A percentile compares a stretch with the other conserved stretches of the same genome.
These are phyloP conservation scores for Boletus speciosus DNA, from an alignment of 768 basidiomycete species.

Conservation along the genomic window DNA sequence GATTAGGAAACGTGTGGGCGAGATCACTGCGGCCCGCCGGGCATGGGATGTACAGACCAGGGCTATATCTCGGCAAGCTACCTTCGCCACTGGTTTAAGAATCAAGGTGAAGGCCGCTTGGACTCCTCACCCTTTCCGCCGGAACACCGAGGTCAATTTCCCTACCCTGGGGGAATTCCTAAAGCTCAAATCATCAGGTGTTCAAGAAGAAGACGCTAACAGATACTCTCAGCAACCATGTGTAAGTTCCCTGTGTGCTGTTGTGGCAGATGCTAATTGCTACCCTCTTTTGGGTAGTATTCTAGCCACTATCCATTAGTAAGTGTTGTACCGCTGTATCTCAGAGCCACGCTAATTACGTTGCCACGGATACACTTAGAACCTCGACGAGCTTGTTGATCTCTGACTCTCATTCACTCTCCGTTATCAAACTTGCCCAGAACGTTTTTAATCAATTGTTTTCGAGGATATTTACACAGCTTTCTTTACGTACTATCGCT, in stretches of 20 bases:
- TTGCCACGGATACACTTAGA: constrained; percentile 3
- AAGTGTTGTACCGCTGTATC: background rate
- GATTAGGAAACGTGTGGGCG: constrained; percentile 16
- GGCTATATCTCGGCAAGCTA: constrained; percentile 11
- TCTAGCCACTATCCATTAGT: constrained; percentile 26
- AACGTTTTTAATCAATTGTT: background rate
- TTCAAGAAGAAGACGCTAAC: background rate
- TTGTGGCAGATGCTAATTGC: background rate
- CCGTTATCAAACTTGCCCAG: background rate
- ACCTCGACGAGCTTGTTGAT: constrained; percentile 23
- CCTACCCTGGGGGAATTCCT: constrained; percentile 4
- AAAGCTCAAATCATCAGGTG: background rate
- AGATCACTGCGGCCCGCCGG: constrained; percentile 15
- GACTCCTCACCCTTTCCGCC: constrained; percentile 9
- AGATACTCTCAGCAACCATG: constrained; percentile 19
- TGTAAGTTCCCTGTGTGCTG: constrained; percentile 2
- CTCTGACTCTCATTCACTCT: constrained; percentile 4
- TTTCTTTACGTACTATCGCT: background rate
- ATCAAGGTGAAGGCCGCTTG: background rate
- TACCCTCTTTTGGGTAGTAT: constrained; percentile 10
- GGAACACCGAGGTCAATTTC: constrained; percentile 11
- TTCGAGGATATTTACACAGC: background rate
- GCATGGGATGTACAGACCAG: constrained; percentile 3
- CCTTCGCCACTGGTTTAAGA: constrained; percentile 4
- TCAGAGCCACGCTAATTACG: background rate